These are phyloP conservation scores for Sarocladium kiliense DNA, from an alignment of 2,329 filamentous ascomycete species.

Conservation along the genomic window DNA sequence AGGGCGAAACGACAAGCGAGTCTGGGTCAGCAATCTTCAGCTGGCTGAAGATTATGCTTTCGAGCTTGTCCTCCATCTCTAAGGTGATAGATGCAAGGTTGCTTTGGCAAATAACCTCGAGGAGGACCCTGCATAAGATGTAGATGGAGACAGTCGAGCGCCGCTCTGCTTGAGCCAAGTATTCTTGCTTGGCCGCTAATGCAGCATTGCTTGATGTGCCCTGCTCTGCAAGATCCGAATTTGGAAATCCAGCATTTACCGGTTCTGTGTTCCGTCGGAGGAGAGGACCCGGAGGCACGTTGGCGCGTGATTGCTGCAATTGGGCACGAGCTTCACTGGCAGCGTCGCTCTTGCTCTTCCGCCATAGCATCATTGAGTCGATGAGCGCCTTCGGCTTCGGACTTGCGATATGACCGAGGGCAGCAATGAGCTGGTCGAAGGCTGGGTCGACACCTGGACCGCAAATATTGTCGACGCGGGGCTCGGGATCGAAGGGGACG, in stretches of 20 bases:
- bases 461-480: constrained; percentile 83
- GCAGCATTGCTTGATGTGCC: constrained; percentile 30
- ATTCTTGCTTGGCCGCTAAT: constrained; percentile 57
- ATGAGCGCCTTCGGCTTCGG: constrained; percentile 93
- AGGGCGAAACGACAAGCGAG: constrained; percentile 67
- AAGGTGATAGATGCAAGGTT: constrained; percentile 74
- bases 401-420: constrained; percentile 88
- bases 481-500: constrained; percentile 72
- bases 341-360: constrained; percentile 90
- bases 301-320: constrained; percentile 46
- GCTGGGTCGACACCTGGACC: constrained; percentile 80
- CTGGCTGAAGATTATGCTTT: constrained; percentile 95
- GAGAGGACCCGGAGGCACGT: constrained; percentile 42
- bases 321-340: constrained; percentile 63
- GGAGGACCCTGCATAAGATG: constrained; percentile 85
- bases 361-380: constrained; percentile 97
- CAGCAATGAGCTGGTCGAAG: constrained; percentile 92
- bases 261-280: constrained; percentile 73
- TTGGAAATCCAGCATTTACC: constrained; percentile 36
- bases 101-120: constrained; percentile 91
- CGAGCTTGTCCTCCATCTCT: constrained; percentile 90
- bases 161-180: constrained; percentile 74
- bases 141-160: constrained; percentile 94
- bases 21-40: constrained; percentile 84
- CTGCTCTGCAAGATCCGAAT: constrained; percentile 19